A percentile compares a stretch with the other conserved stretches of the same genome.
Conservation (phyloP, 139 green algal genomes). For the Asterochloris erici region DNA sequence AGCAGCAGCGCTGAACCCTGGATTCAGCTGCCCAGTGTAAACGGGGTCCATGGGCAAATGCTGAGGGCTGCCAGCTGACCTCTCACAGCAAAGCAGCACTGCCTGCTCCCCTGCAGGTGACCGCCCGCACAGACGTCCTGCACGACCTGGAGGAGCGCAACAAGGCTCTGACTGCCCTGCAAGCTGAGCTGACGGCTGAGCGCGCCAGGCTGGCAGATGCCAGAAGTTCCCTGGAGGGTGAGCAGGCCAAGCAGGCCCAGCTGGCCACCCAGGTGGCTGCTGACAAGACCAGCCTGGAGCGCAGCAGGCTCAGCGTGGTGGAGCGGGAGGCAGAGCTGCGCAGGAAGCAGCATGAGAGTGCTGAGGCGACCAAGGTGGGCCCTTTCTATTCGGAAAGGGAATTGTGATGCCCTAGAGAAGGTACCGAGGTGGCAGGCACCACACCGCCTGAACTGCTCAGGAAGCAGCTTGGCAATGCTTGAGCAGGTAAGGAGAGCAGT, state of each 20-base stretch:
- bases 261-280: constrained; percentile 10
- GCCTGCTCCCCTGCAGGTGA: too few species aligned
- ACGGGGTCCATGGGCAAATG: too few species aligned
- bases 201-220: constrained; percentile 10
- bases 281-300: background rate
- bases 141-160: background rate
- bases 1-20: too few species aligned
- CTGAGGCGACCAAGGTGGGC: background rate
- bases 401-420: too few species aligned
- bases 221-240: constrained; percentile 21
- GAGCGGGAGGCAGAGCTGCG: constrained; percentile 9
- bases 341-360: background rate
- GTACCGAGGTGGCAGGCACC: too few species aligned
- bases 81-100: too few species aligned
- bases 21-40: too few species aligned
- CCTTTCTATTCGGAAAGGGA: background rate
- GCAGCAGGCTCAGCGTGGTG: background rate
- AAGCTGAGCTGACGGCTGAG: constrained; percentile 23
- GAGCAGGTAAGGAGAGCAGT: too few species aligned
- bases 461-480: too few species aligned
- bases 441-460: too few species aligned
- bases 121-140: too few species aligned
- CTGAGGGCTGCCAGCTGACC: too few species aligned
- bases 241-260: constrained; percentile 4
- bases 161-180: background rate